phyloP scores from a whole-genome alignment of 371 early-diverging fungal genomes.

The Mucor plumbeus region DNA sequence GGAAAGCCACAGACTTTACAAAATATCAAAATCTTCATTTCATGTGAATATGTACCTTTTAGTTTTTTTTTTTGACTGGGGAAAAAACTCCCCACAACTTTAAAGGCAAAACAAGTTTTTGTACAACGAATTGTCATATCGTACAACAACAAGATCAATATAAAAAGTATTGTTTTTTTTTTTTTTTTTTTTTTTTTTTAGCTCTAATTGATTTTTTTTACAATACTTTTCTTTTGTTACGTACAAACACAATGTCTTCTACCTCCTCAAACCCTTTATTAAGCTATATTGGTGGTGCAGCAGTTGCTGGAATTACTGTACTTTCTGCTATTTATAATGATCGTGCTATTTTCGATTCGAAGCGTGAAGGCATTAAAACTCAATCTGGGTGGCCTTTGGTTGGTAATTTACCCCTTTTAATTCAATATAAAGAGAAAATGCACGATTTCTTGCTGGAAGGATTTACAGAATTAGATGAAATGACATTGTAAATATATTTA shows the following conservation, averaged over 20 bases:
- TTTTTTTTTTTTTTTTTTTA: neutral
- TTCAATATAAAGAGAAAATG: slow-evolving; percentile 18
- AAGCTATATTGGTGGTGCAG: slow-evolving; percentile 35
- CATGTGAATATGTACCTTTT: neutral
- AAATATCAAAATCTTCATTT: neutral
- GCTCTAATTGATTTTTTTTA: neutral
- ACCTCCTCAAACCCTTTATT: slow-evolving; percentile 15
- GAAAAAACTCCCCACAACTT: slow-evolving; percentile 7
- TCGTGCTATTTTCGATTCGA: slow-evolving; percentile 28
- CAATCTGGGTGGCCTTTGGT: slow-evolving; percentile 31
- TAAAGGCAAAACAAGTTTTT: neutral
- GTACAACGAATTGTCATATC: slow-evolving; percentile 1
- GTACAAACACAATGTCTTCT: neutral
- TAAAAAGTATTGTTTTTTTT: neutral
- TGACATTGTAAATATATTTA: slow-evolving; percentile 23
- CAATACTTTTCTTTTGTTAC: no score
- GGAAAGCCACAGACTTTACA: no score
- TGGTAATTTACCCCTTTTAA: slow-evolving; percentile 24
- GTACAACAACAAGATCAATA: neutral
- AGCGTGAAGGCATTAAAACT: slow-evolving; percentile 18
- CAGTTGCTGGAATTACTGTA: slow-evolving; percentile 24
- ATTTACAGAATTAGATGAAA: slow-evolving; percentile 16
- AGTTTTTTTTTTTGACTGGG: slow-evolving; percentile 2
- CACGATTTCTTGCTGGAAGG: slow-evolving; percentile 32
- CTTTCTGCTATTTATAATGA: slow-evolving; percentile 35